Base-by-base conservation (phyloP, 2,329 filamentous ascomycete species). In the Hypoxylon sp. region DNA sequence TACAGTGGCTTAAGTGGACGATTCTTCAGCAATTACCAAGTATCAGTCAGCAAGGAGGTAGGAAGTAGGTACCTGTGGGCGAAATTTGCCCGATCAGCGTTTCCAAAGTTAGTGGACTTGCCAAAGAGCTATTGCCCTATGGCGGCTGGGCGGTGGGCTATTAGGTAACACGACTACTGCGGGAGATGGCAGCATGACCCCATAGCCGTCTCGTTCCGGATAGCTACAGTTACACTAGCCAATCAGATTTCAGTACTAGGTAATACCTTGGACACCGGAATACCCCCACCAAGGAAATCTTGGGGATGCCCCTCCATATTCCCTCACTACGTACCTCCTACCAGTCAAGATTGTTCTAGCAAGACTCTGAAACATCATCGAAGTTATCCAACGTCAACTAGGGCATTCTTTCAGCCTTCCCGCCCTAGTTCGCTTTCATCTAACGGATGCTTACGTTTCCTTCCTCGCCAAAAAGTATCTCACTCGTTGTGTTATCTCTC, bases 1-100 rank as follows among this genome's bases (percentile, higher is more conserved):
- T 63, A 58, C 19, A 46, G 57, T 11, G 11, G 17, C 50, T 32
- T n/a, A 19, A 5, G 47, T 53, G 7, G 32, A n/a, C 39, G 19
- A 66, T 72, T 73, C 53, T 66, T 71, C 72, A 65, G 69, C 65
- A 65, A 77, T 77, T 77, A 77, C 70, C 59, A 77, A 77, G 55
- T 42, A 77, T 77, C 46, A 72, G 76, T 77, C 72, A 77, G 75
- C 75, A 71, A 24, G 24, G 1, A 47, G 37, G 31, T 32, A 6
- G 13, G 44, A 27, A 5, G 24, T 5, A 27, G 24, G 24, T 5
- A 27, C 24, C 31, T 32, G 11, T 27, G 21, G 46, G 11, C 4
- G 19, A 11, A 39, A 13, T 39, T 39, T 27, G 35, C 32, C 35
- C 35, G 19, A 2, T 24, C 39, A 37, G 51, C 32, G 50, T 37